Evolutionary conservation across 345 rosid genomes (phyloP).

Genomic region (Hypericum perforatum): DNA sequence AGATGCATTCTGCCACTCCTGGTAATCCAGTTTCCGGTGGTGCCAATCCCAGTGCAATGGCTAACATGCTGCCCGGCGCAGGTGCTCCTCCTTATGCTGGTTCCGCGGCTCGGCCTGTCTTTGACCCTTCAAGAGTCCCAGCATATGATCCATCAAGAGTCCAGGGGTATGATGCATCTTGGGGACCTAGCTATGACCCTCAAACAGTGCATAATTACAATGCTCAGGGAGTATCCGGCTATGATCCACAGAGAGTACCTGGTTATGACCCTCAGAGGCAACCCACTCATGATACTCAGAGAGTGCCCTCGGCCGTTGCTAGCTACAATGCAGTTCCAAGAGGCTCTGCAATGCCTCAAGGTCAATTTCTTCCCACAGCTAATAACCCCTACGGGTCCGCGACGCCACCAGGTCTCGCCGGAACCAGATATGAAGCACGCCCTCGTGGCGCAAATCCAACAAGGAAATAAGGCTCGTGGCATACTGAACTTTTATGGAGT

Average conservation of each 20-base stretch:
- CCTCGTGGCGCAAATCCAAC: constrained; percentile 45
- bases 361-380: constrained; percentile 27
- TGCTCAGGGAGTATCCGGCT: constrained; percentile 15
- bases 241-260: constrained; percentile 29
- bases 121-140: constrained; percentile 25
- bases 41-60: constrained; percentile 6
- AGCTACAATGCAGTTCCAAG: constrained; percentile 37
- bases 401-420: constrained; percentile 43
- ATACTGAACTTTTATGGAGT: too few species aligned
- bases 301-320: not conserved
- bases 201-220: constrained; percentile 20
- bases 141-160: constrained; percentile 32
- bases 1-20: constrained; percentile 39
- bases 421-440: constrained; percentile 30
- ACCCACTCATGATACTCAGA: constrained; percentile 8
- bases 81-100: constrained; percentile 37
- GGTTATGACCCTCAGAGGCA: constrained; percentile 26
- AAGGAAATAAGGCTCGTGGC: constrained; percentile 34
- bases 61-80: constrained; percentile 22
- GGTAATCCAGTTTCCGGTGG: constrained; percentile 21
- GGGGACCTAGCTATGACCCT: constrained; percentile 21
- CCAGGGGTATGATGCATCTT: constrained; percentile 18
- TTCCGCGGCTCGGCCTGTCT: constrained; percentile 26
- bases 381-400: constrained; percentile 46
- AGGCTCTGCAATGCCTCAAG: constrained; percentile 28